Evolutionary conservation across 148 eudicot species (phyloP), one percentile per base, ranked within the genome.

Genomic region (Cornus controversa): DNA sequence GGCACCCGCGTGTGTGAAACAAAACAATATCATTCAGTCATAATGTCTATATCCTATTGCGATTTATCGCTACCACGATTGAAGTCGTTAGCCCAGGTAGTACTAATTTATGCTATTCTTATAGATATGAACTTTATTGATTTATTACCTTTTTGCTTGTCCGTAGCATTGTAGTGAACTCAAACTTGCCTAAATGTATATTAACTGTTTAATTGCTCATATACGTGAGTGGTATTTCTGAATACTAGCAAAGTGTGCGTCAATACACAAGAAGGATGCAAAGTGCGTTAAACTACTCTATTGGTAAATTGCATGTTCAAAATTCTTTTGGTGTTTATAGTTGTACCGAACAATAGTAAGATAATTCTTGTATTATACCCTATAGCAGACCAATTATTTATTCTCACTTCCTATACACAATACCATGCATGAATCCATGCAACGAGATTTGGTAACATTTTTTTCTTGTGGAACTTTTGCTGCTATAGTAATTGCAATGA

Each of bases 11-110:
- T 86, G 91, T 79, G 89, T 89, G 71, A 83, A 90, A 74, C 92
- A 88, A 75, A 94, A 95, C 80, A 91, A 95, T 86, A 93, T 81
- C 42, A 82, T 90, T 87, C 91, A 89, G 81, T 91, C 91, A 40
- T 89, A 80, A 84, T 79, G 70, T 83, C 78, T 57, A 53, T 76
- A 76, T 76, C 47, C 68, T 29, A 60, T 58, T 77, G 67, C 72
- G 73, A 73, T 57, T 57, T 37, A 63, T 54, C 68, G 84, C 80
- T 73, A 69, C 76, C 76, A 66, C 37, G 71, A 77, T 71, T 71
- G 75, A 83, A 76, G 66, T 77, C 66, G 26, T 66, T 74, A 72
- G 82, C 81, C 78, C 53, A 87, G 89, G 90, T 87, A 82, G 85
- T 78, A 76, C 73, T 87, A 57, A 71, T 69, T 85, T 76, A 37